A percentile compares a stretch with the other conserved stretches of the same genome.
Evolutionary conservation across 345 rosid genomes (phyloP).

Genomic region (Hibiscus trionum): DNA sequence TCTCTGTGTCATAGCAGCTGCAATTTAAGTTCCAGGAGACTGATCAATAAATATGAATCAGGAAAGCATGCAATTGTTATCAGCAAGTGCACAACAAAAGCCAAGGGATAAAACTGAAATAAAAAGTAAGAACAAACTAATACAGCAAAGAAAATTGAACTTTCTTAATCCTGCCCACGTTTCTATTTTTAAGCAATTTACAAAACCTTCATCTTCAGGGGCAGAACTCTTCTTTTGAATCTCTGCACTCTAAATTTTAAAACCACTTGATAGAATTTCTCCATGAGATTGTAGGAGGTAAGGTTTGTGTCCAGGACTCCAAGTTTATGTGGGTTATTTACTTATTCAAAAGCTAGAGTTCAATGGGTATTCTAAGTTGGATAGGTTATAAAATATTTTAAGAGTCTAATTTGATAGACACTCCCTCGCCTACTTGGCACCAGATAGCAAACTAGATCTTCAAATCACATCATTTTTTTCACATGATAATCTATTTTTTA

Average conservation of each 20-base stretch:
- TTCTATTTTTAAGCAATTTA: not conserved
- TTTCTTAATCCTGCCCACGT: not conserved
- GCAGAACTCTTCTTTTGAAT: not conserved
- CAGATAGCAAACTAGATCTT: not conserved
- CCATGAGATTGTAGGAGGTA: not conserved
- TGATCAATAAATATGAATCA: not conserved
- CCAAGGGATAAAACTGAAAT: not conserved
- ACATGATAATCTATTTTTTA: not conserved
- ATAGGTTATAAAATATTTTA: not conserved
- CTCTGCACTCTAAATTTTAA: not conserved
- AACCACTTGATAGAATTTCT: not conserved
- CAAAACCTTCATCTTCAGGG: not conserved
- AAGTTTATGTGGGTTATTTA: not conserved
- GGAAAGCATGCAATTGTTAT: not conserved
- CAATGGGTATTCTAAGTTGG: not conserved
- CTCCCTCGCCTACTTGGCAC: not conserved
- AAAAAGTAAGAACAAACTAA: not conserved
- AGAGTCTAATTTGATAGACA: not conserved
- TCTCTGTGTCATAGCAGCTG: constrained; percentile 89
- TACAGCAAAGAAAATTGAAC: not conserved
- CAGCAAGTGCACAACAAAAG: not conserved
- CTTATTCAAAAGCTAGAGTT: not conserved
- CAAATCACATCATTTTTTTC: not conserved
- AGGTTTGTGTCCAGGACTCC: no score
- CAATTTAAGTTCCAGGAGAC: constrained; percentile 18